Evolutionary conservation across 768 basidiomycete species (phyloP).

Genomic region (Tephrocybe sp.): DNA sequence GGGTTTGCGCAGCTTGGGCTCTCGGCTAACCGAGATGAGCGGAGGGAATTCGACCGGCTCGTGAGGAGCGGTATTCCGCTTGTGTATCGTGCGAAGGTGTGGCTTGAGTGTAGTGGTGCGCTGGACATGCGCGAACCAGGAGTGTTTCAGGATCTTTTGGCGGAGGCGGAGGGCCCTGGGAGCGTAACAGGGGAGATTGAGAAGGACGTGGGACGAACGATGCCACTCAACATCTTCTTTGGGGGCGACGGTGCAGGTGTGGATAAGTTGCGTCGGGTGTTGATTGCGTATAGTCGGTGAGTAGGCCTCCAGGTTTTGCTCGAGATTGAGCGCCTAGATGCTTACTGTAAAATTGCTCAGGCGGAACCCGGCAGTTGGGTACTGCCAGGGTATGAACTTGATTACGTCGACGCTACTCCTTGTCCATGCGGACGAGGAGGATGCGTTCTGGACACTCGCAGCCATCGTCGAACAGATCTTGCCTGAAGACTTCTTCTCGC

Average conservation of each 20-base stretch:
- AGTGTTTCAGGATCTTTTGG: slow-evolving; percentile 82
- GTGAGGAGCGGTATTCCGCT: slow-evolving; percentile 89
- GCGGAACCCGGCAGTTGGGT: slow-evolving; percentile 90
- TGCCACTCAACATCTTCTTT: slow-evolving; percentile 96
- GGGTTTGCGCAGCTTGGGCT: slow-evolving; percentile 89
- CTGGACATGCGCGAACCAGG: slow-evolving; percentile 93
- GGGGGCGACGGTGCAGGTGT: slow-evolving; percentile 96
- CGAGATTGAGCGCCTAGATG: neutral
- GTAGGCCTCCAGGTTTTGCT: slow-evolving; percentile 23
- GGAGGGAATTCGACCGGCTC: slow-evolving; percentile 76
- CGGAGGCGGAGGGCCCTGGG: slow-evolving; percentile 42
- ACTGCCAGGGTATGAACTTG: slow-evolving; percentile 95
- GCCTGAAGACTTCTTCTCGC: slow-evolving; percentile 93
- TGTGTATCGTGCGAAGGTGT: slow-evolving; percentile 82
- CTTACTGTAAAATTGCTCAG: slow-evolving; percentile 37
- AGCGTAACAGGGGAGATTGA: slow-evolving; percentile 81
- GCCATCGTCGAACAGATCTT: slow-evolving; percentile 88
- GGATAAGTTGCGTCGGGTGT: slow-evolving; percentile 83
- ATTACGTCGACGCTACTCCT: slow-evolving; percentile 93
- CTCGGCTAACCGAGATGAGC: slow-evolving; percentile 74
- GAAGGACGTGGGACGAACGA: slow-evolving; percentile 90
- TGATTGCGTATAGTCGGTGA: slow-evolving; percentile 91
- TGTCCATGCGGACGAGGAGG: slow-evolving; percentile 93
- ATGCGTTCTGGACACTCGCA: slow-evolving; percentile 93
- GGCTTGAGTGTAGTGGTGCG: slow-evolving; percentile 93